Conservation (phyloP, 257 asterid species). For the Forsythia suspensa region DNA sequence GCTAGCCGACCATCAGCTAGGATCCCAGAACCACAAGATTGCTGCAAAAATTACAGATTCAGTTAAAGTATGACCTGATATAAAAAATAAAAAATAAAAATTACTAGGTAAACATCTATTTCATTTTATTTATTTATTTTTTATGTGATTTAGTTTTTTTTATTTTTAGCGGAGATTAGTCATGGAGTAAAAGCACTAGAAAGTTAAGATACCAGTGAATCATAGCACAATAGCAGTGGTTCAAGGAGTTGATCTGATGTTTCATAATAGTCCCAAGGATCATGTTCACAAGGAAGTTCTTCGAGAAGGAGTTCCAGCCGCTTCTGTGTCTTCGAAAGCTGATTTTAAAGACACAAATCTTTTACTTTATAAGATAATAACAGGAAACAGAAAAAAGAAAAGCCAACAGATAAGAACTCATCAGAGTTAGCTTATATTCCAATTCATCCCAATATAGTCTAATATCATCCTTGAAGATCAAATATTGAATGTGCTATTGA, state of each 20-base stretch:
- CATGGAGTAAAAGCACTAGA: neutral
- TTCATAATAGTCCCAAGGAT: slow-evolving; percentile 75
- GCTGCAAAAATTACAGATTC: slow-evolving; percentile 41
- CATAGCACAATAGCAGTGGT: slow-evolving; percentile 84
- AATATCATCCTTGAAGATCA: neutral
- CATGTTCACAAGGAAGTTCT: slow-evolving; percentile 89
- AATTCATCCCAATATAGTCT: neutral
- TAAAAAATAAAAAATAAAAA: too few relatives aligned
- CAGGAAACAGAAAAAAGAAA: neutral
- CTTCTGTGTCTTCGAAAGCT: slow-evolving; percentile 82
- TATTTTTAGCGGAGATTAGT: neutral
- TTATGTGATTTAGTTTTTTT: too few relatives aligned
- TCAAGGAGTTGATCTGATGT: slow-evolving; percentile 85
- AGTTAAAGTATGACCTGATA: too few relatives aligned
- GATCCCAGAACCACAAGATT: slow-evolving; percentile 83
- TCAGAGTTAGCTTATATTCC: neutral
- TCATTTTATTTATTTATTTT: too few relatives aligned
- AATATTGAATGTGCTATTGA: neutral
- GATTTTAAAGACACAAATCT: slow-evolving; percentile 20
- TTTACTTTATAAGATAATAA: slow-evolving; percentile 14
- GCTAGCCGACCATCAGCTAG: slow-evolving; percentile 92
- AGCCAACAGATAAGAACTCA: neutral
- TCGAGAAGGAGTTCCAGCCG: slow-evolving; percentile 90
- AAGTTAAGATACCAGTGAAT: slow-evolving; percentile 66
- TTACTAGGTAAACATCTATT: too few relatives aligned